A percentile compares a stretch with the other conserved stretches of the same genome.
These are phyloP conservation scores for Colletotrichum camelliae DNA, from an alignment of 2,329 filamentous ascomycete species.

Conservation along the genomic window DNA sequence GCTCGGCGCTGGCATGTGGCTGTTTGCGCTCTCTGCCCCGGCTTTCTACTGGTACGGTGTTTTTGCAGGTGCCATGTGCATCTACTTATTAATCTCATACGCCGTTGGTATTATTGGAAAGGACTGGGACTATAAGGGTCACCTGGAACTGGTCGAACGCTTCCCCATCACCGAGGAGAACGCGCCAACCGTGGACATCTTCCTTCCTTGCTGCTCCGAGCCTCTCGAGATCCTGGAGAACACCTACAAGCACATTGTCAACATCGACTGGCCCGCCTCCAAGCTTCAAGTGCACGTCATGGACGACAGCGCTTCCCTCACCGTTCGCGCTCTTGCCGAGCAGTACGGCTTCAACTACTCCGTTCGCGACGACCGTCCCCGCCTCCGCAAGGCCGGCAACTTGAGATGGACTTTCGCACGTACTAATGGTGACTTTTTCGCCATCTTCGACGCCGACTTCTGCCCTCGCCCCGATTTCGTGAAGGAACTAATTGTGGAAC, in stretches of 20 bases:
- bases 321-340: conserved; percentile 34
- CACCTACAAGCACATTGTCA: conserved; percentile 37
- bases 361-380: conserved; percentile 43
- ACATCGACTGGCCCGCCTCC: conserved; percentile 39
- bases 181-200: conserved; percentile 44
- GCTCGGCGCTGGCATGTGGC: conserved; percentile 47
- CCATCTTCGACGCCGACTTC: conserved; percentile 48
- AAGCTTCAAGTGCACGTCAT: conserved; percentile 44
- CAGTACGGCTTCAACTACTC: conserved; percentile 43
- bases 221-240: conserved; percentile 44
- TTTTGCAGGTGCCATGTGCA: conserved; percentile 41
- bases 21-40: conserved; percentile 40
- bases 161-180: conserved; percentile 36
- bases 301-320: conserved; percentile 40
- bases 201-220: conserved; percentile 46
- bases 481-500: conserved; percentile 41
- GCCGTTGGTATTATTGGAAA: conserved; percentile 42
- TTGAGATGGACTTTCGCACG: conserved; percentile 44
- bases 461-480: conserved; percentile 46
- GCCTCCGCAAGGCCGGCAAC: conserved; percentile 47
- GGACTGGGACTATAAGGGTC: conserved; percentile 41
- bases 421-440: conserved; percentile 44
- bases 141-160: conserved; percentile 34
- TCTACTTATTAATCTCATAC: conserved; percentile 46
- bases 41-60: conserved; percentile 43